Percentiles rank a stretch among this genome's conserved stretches.
phyloP scores from a whole-genome alignment of 2,329 filamentous ascomycete genomes.

The Iodosphaeria phyllophila region DNA sequence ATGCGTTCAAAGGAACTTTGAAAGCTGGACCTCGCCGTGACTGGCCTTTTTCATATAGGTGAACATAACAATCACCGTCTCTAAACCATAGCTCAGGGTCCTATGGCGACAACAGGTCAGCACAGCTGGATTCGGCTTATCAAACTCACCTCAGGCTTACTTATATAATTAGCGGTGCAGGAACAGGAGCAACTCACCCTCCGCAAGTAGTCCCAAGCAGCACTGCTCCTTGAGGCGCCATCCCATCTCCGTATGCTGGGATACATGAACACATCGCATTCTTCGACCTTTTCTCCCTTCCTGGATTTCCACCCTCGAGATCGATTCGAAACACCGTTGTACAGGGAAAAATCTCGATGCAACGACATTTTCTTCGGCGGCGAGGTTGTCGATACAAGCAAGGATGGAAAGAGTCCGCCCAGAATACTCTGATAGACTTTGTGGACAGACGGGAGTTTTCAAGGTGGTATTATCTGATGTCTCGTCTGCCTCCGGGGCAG shows the following conservation, averaged over 20 bases:
- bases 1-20: slow-evolving; percentile 36
- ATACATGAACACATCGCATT: slow-evolving; percentile 8
- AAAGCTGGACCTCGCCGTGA: slow-evolving; percentile 51
- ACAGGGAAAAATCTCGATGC: slow-evolving; percentile 8
- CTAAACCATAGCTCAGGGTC: slow-evolving; percentile 54
- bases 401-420: not conserved
- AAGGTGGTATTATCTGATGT: not conserved
- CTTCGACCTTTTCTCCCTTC: slow-evolving; percentile 13
- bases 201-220: slow-evolving; percentile 26
- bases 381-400: not conserved
- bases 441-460: not conserved
- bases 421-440: not conserved
- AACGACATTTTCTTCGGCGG: slow-evolving; percentile 4
- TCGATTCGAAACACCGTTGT: slow-evolving; percentile 16
- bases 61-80: slow-evolving; percentile 49
- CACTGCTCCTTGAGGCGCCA: slow-evolving; percentile 23
- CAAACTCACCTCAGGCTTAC: no score
- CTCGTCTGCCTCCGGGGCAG: not conserved
- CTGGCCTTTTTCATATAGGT: slow-evolving; percentile 47
- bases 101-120: slow-evolving; percentile 27
- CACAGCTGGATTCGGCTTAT: no score
- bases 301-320: slow-evolving; percentile 17
- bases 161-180: no score
- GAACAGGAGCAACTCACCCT: slow-evolving; percentile 22
- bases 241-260: slow-evolving; percentile 29